Evolutionary conservation across 257 asterid genomes (phyloP), one percentile per base, ranked within the genome.

Genomic region (Solanum appendiculatum): DNA sequence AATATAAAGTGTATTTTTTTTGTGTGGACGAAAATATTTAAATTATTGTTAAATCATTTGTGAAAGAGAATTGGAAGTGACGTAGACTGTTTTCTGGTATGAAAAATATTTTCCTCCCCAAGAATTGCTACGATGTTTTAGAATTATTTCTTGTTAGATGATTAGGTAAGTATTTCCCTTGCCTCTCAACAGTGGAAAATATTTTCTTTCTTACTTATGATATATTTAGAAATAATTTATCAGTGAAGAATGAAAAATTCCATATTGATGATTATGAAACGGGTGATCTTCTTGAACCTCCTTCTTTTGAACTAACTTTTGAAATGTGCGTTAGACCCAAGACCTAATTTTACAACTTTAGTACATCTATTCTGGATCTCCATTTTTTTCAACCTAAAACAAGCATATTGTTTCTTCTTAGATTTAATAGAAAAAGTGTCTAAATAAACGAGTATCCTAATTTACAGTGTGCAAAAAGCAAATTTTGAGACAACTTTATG

Each of bases 211-310:
- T 12, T 64, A 25, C 72, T 27, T 64, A 1, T 7, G 7, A 18
- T 39, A 46, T 46, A 4, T n/a, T 68, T 68, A 66, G 6, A 16
- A 68, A 23, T 31, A 29, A 29, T 3, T 0, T 29, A 8, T 23
- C 6, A 0, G 2, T 9, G 1, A 58, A 58, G 27, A 58, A 21
- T 58, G 12, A 58, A 58, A 21, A 3, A 0, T 1, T 58, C 1
- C 1, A 56, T 0, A 0, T 18, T 0, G 20, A 20, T 20, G 0
- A 1, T 8, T 58, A 58, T 58, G 27, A 3, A 13, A 21, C 8
- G 12, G 8, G 3, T 18, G 2, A 51, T 51, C 0, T 51, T 0
- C 10, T n/a, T n/a, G n/a, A n/a, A n/a, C n/a, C 11, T 56, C 4
- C 1, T 5, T 11, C n/a, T 8, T 6, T 58, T 58, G 13, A 3